Conservation (phyloP, 2,329 filamentous ascomycete genomes). For the Geosmithia putterillii region DNA sequence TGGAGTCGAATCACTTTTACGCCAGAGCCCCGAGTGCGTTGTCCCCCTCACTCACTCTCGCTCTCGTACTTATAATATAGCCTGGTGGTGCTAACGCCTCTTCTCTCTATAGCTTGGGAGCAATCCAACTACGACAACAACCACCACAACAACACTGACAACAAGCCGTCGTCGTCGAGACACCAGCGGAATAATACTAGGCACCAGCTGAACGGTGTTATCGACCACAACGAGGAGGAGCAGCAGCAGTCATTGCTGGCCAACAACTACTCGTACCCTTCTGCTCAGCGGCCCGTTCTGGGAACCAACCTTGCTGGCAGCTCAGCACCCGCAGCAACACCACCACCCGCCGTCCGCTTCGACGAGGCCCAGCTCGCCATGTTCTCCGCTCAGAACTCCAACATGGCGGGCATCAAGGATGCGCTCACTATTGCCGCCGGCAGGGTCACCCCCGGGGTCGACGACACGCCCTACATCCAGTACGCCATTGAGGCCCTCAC, state of each 20-base stretch:
- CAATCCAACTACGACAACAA: not conserved
- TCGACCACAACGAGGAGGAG: not conserved
- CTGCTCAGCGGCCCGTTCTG: too few relatives aligned
- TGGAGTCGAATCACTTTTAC: not conserved
- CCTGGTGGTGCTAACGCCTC: not conserved
- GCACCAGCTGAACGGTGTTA: not conserved
- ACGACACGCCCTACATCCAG: slow-evolving; percentile 78
- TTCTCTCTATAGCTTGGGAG: not conserved
- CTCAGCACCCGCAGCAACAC: slow-evolving; percentile 1
- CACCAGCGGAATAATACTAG: not conserved
- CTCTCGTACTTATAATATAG: not conserved
- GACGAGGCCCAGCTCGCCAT: slow-evolving; percentile 26
- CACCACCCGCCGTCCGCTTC: slow-evolving; percentile 17
- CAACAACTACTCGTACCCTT: not conserved
- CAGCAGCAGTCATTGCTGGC: not conserved
- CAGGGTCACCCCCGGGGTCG: slow-evolving; percentile 60
- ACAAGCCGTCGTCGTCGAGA: not conserved
- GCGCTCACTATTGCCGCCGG: slow-evolving; percentile 35
- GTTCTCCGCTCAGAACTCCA: slow-evolving; percentile 18
- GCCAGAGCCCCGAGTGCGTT: not conserved
- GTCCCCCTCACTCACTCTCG: not conserved
- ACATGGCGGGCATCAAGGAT: slow-evolving; percentile 33
- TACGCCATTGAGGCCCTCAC: slow-evolving; percentile 86
- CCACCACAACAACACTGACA: not conserved
- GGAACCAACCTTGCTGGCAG: not conserved